Evolutionary conservation across 2,329 filamentous ascomycete species (phyloP).

Genomic region (Penicillium sp.): DNA sequence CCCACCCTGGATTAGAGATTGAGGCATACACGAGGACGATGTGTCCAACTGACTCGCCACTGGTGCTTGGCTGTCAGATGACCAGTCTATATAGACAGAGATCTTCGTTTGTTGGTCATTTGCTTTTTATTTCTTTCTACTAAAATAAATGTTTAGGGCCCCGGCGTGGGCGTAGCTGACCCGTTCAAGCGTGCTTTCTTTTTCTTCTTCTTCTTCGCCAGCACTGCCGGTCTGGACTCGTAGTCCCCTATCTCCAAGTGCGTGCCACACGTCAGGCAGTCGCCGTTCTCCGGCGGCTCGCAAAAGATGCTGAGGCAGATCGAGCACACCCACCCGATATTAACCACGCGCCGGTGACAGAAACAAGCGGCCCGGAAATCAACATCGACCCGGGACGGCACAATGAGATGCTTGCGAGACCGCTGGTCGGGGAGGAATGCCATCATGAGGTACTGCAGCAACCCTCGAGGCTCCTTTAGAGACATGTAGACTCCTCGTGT

Average conservation of each 20-base stretch:
- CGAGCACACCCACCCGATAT: conserved; percentile 91
- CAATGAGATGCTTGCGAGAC: conserved; percentile 62
- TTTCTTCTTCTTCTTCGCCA: conserved; percentile 69
- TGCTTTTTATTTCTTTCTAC: no score
- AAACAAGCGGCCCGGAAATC: conserved; percentile 99
- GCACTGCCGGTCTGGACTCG: conserved; percentile 70
- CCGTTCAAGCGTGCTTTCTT: conserved; percentile 59
- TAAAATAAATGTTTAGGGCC: conserved; percentile 36
- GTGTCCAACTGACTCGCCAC: no score
- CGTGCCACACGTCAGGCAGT: conserved; percentile 81
- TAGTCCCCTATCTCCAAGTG: conserved; percentile 72
- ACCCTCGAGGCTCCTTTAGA: conserved; percentile 60
- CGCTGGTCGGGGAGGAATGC: conserved; percentile 74
- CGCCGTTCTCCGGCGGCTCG: conserved; percentile 57
- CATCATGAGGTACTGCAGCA: conserved; percentile 93
- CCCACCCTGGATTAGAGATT: no score
- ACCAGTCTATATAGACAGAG: no score
- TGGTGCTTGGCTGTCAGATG: no score
- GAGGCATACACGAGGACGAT: not conserved
- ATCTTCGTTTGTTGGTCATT: no score
- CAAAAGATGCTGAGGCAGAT: conserved; percentile 96
- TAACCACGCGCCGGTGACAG: conserved; percentile 86
- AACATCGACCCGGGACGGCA: conserved; percentile 78
- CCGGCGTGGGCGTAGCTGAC: conserved; percentile 55
- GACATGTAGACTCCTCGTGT: conserved; percentile 68